Evolutionary conservation across 2,329 filamentous ascomycete genomes (phyloP), one percentile per base, ranked within the genome.

Genomic region (Curvularia sp.): DNA sequence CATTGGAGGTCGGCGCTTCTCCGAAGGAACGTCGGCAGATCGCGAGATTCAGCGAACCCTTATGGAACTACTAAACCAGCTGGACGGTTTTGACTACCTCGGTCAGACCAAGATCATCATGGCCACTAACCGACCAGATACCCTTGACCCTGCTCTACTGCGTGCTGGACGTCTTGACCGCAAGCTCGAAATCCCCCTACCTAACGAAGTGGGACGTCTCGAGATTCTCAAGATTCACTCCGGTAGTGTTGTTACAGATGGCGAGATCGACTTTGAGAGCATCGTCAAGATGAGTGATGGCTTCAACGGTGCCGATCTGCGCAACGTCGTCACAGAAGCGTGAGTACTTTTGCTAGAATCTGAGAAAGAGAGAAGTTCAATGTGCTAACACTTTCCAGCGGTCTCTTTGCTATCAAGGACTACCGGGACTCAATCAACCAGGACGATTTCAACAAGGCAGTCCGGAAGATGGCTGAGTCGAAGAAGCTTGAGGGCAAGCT

Each of bases 71-170:
- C 89, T 99, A 63, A 99, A 99, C 80, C 95, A 99, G 80, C 87
- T 99, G 53, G 95, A 99, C 77, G 95, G 96, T 68, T 99, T 99
- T 82, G 95, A 99, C 81, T 99, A 99, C 81, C 86, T 99, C 36
- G 95, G 96, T 70, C 97, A 99, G 85, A 99, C 95, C 54, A 99
- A 99, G 84, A 99, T 99, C 77, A 99, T 99, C 82, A 99, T 99
- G 96, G 95, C 93, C 36, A 98, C 95, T 59, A 99, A 99, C 84
- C 86, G 95, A 80, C 95, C 94, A 13, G 94, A 98, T 78, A 98
- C 94, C 0, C 87, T 99, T 48, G 94, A 99, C 75, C 94, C 94
- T 32, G 94, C 94, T 1, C 83, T 99, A 71, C 84, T 99, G 55
- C 89, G 94, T 81, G 94, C 94, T 42, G 94, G 94, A 71, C 90